Evolutionary conservation across 2,329 filamentous ascomycete species (phyloP).

Genomic region (Nothopassalora personata): DNA sequence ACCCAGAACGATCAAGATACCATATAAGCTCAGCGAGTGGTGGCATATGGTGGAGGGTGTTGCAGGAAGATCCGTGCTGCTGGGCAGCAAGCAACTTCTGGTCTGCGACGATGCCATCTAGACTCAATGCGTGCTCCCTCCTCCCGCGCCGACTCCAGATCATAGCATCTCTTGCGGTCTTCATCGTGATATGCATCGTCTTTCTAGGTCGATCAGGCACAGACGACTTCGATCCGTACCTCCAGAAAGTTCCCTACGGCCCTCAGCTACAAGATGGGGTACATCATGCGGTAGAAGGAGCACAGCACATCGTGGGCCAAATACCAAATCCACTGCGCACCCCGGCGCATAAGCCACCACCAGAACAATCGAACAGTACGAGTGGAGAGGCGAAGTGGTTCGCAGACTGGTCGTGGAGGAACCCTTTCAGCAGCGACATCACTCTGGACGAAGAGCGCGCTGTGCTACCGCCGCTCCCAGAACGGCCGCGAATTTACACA

Average conservation of each 20-base stretch:
- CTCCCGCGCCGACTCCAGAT: constrained; percentile 46
- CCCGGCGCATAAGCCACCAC: constrained; percentile 65
- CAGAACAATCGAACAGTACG: constrained; percentile 71
- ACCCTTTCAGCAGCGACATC: constrained; percentile 78
- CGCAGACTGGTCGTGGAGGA: constrained; percentile 82
- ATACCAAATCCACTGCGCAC: constrained; percentile 54
- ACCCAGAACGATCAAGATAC: not conserved
- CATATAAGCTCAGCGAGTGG: not conserved
- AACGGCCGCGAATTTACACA: constrained; percentile 75
- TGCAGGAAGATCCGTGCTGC: constrained; percentile 1
- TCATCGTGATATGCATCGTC: constrained; percentile 36
- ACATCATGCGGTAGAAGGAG: constrained; percentile 33
- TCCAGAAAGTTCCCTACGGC: constrained; percentile 31
- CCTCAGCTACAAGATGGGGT: constrained; percentile 36
- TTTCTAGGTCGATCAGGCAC: constrained; percentile 31
- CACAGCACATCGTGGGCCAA: constrained; percentile 37
- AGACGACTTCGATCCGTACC: constrained; percentile 25
- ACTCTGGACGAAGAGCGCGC: constrained; percentile 76
- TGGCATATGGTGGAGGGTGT: not conserved
- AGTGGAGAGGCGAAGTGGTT: constrained; percentile 78
- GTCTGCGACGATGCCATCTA: constrained; percentile 17
- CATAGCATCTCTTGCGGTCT: constrained; percentile 35
- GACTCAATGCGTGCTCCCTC: constrained; percentile 32
- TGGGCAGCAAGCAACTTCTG: constrained; percentile 2
- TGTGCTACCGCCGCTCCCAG: constrained; percentile 69